Evolutionary conservation across 495 filamentous ascomycete species (phyloP), one percentile per base, ranked within the genome.

Genomic region (Echria macrotheca): DNA sequence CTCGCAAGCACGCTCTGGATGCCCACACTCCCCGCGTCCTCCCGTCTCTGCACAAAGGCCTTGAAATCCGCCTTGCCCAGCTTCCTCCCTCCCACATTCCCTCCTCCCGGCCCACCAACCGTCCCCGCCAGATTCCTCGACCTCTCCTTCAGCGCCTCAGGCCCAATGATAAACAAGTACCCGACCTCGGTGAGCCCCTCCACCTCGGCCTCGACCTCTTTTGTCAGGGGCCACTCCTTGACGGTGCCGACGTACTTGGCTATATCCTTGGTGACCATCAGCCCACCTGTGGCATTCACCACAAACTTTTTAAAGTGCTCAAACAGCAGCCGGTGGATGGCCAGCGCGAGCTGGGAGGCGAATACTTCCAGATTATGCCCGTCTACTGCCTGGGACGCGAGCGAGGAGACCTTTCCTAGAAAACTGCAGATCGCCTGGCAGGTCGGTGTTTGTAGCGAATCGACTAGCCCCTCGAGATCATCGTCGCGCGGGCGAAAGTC

Each of bases 261-360:
- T 56, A 96, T 86, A 64, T 99, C 94, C 74, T 96, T 95, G 39
- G 85, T 89, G 21, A 97, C 89, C 80, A 96, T 91, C 33, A 99
- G 75, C 1, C 88, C 93, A 38, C 94, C 94, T 0, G 90, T 86
- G 25, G 89, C 86, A 62, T 86, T 95, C 32, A 97, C 89, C 36
- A 79, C 79, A 69, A 94, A 97, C 55, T 87, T 88, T 59, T 93
- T 95, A 69, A 97, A 86, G 69, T 99, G 94, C 52, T 91, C 87
- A 43, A 97, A 80, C 15, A 99, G 73, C 2, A 91, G 73, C 24
- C 68, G 70, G 49, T 89, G 85, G 22, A 93, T 76, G 42, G 84
- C 85, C 10, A 87, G 65, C 19, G 89, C 91, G 22, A 97, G 82
- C 69, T 97, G 94, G n/a, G 81, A 83, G 48, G 82, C 76, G 55